These are phyloP conservation scores for Verticillium dahliae DNA, from an alignment of 2,329 filamentous ascomycete species.

Conservation along the genomic window DNA sequence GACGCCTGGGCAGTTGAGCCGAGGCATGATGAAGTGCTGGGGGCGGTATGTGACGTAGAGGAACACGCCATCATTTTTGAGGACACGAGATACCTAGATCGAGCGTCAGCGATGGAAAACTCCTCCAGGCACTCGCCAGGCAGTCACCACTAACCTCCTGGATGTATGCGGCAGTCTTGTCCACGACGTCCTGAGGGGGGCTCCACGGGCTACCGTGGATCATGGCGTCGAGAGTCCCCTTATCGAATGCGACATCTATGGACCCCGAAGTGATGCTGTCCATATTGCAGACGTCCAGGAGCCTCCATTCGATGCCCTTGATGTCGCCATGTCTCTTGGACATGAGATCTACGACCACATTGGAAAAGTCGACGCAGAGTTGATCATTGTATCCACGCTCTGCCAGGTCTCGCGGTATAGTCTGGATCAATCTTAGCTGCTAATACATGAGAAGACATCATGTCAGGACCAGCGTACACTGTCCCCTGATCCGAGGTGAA, in stretches of 20 bases:
- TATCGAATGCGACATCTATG: constrained; percentile 52
- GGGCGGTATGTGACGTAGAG: constrained; percentile 49
- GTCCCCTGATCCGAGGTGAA: constrained; percentile 52
- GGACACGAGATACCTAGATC: constrained; percentile 23
- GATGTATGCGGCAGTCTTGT: constrained; percentile 41
- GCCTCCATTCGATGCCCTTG: constrained; percentile 38
- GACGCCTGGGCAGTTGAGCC: constrained; percentile 24
- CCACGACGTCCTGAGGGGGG: constrained; percentile 39
- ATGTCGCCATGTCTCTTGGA: constrained; percentile 28
- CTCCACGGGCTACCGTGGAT: constrained; percentile 47
- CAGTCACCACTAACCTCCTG: constrained; percentile 32
- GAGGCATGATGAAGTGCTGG: constrained; percentile 44
- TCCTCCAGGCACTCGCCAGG: background rate
- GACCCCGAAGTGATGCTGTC: constrained; percentile 26
- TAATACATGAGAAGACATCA: background rate
- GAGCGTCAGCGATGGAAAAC: background rate
- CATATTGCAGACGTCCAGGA: constrained; percentile 46
- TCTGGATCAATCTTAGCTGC: constrained; percentile 24
- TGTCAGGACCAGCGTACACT: constrained; percentile 31
- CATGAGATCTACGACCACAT: constrained; percentile 47
- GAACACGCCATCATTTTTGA: constrained; percentile 40
- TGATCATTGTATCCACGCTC: constrained; percentile 42
- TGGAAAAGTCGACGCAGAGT: constrained; percentile 51
- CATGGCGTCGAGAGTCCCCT: constrained; percentile 49
- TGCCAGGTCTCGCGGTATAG: constrained; percentile 41